Conservation (phyloP, 768 basidiomycete genomes). For the Cystofilobasidium ferigula region DNA sequence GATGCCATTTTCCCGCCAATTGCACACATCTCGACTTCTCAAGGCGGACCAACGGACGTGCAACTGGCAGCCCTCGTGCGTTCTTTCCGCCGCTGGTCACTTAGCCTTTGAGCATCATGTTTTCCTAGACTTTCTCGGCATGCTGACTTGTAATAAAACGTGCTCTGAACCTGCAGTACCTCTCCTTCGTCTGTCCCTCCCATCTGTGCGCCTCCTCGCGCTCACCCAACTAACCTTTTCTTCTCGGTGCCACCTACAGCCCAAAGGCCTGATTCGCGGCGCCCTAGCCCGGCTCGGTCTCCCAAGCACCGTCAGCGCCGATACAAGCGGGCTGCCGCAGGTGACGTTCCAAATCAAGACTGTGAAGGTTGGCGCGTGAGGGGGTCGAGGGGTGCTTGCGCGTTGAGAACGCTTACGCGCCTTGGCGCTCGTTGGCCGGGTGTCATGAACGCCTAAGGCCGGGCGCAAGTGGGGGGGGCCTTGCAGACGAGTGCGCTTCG, state of each 20-base stretch:
- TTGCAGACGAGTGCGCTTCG: too few relatives aligned
- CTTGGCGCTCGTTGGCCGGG: too few relatives aligned
- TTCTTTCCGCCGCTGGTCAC: too few relatives aligned
- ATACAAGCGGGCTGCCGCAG: constrained; percentile 71
- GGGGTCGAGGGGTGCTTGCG: too few relatives aligned
- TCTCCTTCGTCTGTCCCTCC: constrained; percentile 46
- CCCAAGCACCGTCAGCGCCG: constrained; percentile 61
- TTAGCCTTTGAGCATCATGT: too few relatives aligned
- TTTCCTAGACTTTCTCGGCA: neutral
- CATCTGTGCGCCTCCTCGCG: too few relatives aligned
- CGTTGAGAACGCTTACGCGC: too few relatives aligned
- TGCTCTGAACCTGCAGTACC: constrained; percentile 51
- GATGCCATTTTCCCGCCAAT: constrained; percentile 84
- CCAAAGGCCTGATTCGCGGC: constrained; percentile 73
- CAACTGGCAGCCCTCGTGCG: constrained; percentile 60
- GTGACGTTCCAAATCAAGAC: constrained; percentile 40
- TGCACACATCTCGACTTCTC: constrained; percentile 65
- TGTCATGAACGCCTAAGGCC: too few relatives aligned
- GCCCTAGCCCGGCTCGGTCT: constrained; percentile 67
- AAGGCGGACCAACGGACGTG: constrained; percentile 62
- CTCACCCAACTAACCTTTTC: too few relatives aligned
- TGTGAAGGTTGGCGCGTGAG: too few relatives aligned
- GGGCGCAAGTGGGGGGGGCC: too few relatives aligned
- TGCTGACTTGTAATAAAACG: neutral
- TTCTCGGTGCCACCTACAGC: constrained; percentile 27